phyloP scores from a whole-genome alignment of 1,284 basidiomycete genomes.

The Ceratobasidium sp. region DNA sequence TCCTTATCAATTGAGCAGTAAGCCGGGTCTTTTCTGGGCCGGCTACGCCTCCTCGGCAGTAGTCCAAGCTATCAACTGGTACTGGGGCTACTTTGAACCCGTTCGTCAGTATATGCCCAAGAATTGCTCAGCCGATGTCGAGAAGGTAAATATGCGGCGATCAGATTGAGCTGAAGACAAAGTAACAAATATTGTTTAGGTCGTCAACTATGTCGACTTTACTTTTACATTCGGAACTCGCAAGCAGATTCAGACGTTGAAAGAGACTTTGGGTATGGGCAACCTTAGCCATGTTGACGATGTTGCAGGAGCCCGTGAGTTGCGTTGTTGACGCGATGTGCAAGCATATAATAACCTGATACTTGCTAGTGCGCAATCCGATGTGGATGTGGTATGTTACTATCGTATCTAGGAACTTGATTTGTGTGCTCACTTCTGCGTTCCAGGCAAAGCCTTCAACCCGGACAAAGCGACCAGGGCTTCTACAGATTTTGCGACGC shows the following conservation, averaged over 20 bases:
- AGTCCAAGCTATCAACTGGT: slow-evolving; percentile 58
- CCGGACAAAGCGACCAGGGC: slow-evolving; percentile 50
- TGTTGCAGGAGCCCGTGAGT: slow-evolving; percentile 65
- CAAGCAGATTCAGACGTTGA: slow-evolving; percentile 59
- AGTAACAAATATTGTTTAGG: too few relatives aligned
- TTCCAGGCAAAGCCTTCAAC: slow-evolving; percentile 52
- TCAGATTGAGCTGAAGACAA: too few relatives aligned
- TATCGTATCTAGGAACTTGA: not conserved
- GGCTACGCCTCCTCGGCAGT: slow-evolving; percentile 76
- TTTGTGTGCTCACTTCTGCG: not conserved
- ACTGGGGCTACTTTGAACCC: slow-evolving; percentile 75
- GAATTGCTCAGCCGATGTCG: slow-evolving; percentile 75
- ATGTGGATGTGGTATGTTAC: slow-evolving; percentile 65
- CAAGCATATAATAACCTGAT: slow-evolving; percentile 33
- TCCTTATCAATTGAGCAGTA: slow-evolving; percentile 43
- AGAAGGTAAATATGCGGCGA: slow-evolving; percentile 50
- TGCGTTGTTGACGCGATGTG: slow-evolving; percentile 59
- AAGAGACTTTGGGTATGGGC: slow-evolving; percentile 65
- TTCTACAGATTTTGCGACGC: slow-evolving; percentile 78
- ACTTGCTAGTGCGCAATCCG: slow-evolving; percentile 60
- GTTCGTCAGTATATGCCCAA: slow-evolving; percentile 70
- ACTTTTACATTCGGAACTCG: slow-evolving; percentile 58
- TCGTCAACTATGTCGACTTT: slow-evolving; percentile 66
- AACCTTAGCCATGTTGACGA: slow-evolving; percentile 67
- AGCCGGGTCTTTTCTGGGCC: slow-evolving; percentile 69